Evolutionary conservation across 2,329 filamentous ascomycete species (phyloP).

Genomic region (Blastomyces gilchristii): DNA sequence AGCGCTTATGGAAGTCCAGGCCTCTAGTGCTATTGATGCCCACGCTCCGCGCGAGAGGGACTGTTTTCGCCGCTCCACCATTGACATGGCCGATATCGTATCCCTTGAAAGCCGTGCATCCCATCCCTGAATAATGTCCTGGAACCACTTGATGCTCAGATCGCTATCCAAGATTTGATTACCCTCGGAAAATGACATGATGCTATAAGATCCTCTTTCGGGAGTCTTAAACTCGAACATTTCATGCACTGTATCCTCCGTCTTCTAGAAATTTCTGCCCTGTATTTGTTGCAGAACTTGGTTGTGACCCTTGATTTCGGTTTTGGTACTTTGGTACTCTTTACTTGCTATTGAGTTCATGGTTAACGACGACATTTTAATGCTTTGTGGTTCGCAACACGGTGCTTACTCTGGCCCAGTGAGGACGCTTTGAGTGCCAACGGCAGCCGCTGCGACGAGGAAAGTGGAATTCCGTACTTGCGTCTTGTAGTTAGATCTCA

Average conservation of each 20-base stretch:
- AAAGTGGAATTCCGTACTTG: not conserved
- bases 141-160: not conserved
- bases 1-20: not conserved
- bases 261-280: not conserved
- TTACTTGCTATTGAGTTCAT: not conserved
- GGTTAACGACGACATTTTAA: not conserved
- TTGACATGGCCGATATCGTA: not conserved
- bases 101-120: not conserved
- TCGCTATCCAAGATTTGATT: not conserved
- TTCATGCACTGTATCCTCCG: not conserved
- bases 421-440: not conserved
- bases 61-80: not conserved
- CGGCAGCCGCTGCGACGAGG: not conserved
- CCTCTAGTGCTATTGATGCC: too few relatives aligned
- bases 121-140: not conserved
- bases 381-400: not conserved
- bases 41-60: not conserved
- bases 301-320: not conserved
- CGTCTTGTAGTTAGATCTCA: not conserved
- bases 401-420: not conserved
- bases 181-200: too few relatives aligned
- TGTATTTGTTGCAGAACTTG: not conserved
- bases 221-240: not conserved
- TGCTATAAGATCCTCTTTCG: not conserved
- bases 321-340: too few relatives aligned